Evolutionary conservation across 257 asterid species (phyloP), one percentile per base, ranked within the genome.

Genomic region (Capsicum pubescens): DNA sequence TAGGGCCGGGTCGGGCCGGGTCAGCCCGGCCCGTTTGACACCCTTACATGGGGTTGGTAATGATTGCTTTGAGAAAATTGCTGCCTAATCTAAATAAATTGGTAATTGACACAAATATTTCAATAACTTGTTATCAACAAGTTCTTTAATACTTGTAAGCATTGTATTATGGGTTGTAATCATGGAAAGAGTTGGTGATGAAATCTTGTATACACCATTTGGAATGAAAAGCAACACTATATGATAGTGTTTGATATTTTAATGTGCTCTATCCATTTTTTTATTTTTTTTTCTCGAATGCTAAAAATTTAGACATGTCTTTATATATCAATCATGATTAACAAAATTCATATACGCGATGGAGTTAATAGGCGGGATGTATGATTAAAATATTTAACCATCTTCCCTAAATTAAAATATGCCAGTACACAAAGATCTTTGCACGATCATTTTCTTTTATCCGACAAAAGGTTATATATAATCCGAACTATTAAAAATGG

Each of bases 51-150:
- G 85, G 56, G 63, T 88, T 79, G 83, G 83, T 72, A 82, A 44
- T 57, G 86, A 85, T 17, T 83, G 87, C 85, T 85, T 88, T 15
- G 85, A 85, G 9, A 88, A 61, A 76, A 85, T 87, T 15, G 50
- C 55, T 56, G 17, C 3, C 79, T 13, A 21, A 26, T 9, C 36
- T 26, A 63, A 21, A 63, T 63, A 35, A 79, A 21, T 42, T 56
- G 44, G 44, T 48, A 72, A 42, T 5, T 72, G 59, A 46, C 11
- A 8, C 0, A n/a, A 72, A 72, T 17, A 72, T 72, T 59, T 59
- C 66, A n/a, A 59, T 11, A 59, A 4, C 26, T 59, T 59, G 26
- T 60, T 60, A 8, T 60, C 26, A 59, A 59, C 32, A 26, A 54
- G 16, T 54, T 59, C 66, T 59, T 17, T 59, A 7, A 16, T 1